Conservation (phyloP, 495 filamentous ascomycete genomes). For the Xylona heveae region DNA sequence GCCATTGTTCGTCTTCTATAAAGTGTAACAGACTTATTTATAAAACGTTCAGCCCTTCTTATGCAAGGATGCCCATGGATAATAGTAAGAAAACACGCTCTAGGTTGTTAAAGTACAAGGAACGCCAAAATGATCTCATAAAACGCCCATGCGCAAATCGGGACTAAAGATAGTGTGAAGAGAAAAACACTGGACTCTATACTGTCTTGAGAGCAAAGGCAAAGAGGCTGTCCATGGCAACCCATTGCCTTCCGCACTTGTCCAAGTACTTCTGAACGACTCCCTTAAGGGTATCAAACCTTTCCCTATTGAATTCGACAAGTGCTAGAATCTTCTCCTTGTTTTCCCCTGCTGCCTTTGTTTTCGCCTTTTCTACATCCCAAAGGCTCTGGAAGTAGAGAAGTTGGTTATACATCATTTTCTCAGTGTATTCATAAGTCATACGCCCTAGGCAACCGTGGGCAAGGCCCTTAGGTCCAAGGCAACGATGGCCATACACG, state of each 20-base stretch:
- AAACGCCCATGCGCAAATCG: too few species aligned
- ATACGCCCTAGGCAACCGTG: conserved; percentile 71
- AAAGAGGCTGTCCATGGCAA: conserved; percentile 88
- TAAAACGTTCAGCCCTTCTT: too few species aligned
- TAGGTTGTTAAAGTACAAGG: too few species aligned
- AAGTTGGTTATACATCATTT: conserved; percentile 83
- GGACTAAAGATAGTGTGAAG: too few species aligned
- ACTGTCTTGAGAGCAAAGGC: too few species aligned
- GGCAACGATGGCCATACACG: conserved; percentile 76
- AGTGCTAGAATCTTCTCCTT: conserved; percentile 43
- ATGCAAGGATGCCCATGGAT: too few species aligned
- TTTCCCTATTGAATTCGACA: conserved; percentile 52
- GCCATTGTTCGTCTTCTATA: too few species aligned
- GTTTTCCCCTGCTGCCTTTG: conserved; percentile 17
- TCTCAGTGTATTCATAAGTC: conserved; percentile 73
- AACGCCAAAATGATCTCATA: too few species aligned
- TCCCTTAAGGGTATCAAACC: conserved; percentile 53
- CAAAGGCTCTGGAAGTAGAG: conserved; percentile 70
- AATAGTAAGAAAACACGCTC: too few species aligned
- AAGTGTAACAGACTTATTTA: too few species aligned
- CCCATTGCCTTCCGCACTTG: conserved; percentile 88
- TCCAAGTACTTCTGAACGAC: conserved; percentile 77
- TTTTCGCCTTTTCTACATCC: conserved; percentile 69
- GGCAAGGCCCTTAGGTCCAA: conserved; percentile 66
- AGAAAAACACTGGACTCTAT: too few species aligned